These are phyloP conservation scores for Rutstroemia sydowiana DNA, from an alignment of 2,329 filamentous ascomycete species.

Conservation along the genomic window DNA sequence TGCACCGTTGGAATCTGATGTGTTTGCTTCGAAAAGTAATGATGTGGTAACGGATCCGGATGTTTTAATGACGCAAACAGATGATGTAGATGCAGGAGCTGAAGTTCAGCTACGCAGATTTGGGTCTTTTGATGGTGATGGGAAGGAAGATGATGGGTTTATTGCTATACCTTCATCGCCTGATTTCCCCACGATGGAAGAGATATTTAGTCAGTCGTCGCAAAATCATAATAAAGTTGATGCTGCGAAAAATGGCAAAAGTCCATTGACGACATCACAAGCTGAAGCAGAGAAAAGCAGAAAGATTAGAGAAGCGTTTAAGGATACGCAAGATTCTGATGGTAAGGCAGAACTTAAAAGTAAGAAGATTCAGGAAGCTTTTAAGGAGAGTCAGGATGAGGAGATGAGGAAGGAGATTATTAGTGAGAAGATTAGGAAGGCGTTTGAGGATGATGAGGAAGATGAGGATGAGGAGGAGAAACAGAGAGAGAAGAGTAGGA, in stretches of 20 bases:
- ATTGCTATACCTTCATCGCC: constrained; percentile 14
- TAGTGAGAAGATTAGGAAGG: too few relatives aligned
- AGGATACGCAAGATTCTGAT: constrained; percentile 26
- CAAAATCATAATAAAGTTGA: constrained; percentile 25
- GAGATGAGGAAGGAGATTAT: too few relatives aligned
- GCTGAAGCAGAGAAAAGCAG: constrained; percentile 1
- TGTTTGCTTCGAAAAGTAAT: not conserved
- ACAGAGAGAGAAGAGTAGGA: too few relatives aligned
- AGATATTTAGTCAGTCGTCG: constrained; percentile 24
- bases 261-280: not conserved
- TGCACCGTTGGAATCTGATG: constrained; percentile 11
- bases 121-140: not conserved
- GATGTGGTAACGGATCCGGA: constrained; percentile 6
- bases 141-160: not conserved
- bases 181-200: constrained; percentile 20
- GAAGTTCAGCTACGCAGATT: constrained; percentile 1
- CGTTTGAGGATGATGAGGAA: too few relatives aligned
- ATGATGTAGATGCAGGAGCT: not conserved
- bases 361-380: constrained; percentile 16
- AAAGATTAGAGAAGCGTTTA: constrained; percentile 29
- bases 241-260: constrained; percentile 15
- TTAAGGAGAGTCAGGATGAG: too few relatives aligned
- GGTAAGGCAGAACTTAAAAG: constrained; percentile 13
- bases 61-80: not conserved
- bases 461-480: too few relatives aligned